Percentiles rank a stretch among this genome's conserved stretches.
Conservation (phyloP, 2,329 filamentous ascomycete species). For the Penicillium sp. region DNA sequence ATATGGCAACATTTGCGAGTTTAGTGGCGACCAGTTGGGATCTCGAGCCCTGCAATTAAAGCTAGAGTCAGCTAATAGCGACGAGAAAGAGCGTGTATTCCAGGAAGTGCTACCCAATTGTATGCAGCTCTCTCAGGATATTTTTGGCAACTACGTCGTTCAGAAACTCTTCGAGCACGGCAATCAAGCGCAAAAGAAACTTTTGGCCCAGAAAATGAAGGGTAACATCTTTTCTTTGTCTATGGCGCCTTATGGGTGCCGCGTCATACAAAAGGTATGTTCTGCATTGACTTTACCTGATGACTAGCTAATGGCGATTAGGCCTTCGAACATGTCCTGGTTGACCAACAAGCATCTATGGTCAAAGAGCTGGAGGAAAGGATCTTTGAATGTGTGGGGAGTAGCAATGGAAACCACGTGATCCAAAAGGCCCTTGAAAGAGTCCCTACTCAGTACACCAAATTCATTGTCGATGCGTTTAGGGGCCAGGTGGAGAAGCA, state of each 20-base stretch:
- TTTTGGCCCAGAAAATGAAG: constrained; percentile 84
- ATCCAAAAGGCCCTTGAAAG: constrained; percentile 91
- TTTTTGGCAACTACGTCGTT: constrained; percentile 98
- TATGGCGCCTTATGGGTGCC: constrained; percentile 87
- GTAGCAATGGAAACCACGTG: constrained; percentile 95
- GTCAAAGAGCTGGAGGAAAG: constrained; percentile 81
- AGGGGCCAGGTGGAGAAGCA: constrained; percentile 74
- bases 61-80: constrained; percentile 88
- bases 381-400: constrained; percentile 77
- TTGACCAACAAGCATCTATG: constrained; percentile 86
- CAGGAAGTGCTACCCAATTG: constrained; percentile 83
- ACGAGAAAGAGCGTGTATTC: constrained; percentile 92
- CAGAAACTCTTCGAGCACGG: constrained; percentile 98
- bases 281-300: not conserved
- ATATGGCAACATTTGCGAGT: constrained; percentile 85
- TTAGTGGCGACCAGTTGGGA: constrained; percentile 93
- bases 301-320: constrained; percentile 44
- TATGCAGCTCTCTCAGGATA: constrained; percentile 89
- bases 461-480: constrained; percentile 84
- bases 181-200: constrained; percentile 89
- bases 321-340: constrained; percentile 87
- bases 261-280: constrained; percentile 88
- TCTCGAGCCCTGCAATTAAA: constrained; percentile 96
- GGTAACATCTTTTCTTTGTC: constrained; percentile 81
- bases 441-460: constrained; percentile 76